These are phyloP conservation scores for Claviceps quebecensis DNA, from an alignment of 2,329 filamentous ascomycete genomes.

Conservation along the genomic window DNA sequence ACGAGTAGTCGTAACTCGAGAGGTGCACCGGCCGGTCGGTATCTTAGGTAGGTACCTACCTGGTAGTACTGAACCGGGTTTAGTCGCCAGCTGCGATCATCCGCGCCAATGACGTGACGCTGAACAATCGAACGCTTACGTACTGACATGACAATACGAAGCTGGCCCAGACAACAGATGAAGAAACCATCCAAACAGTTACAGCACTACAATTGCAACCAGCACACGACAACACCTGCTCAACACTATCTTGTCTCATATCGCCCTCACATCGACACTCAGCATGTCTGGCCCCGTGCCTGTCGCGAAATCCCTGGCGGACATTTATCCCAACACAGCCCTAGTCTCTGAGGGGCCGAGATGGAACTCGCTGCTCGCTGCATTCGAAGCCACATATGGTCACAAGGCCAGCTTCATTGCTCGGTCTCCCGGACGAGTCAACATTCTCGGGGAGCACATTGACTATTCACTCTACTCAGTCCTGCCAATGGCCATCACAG, in stretches of 20 bases:
- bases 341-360: slow-evolving; percentile 52
- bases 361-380: slow-evolving; percentile 60
- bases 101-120: too few species aligned
- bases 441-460: slow-evolving; percentile 98
- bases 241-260: neutral
- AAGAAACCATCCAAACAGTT: too few species aligned
- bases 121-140: too few species aligned
- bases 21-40: too few species aligned
- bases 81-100: too few species aligned
- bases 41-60: too few species aligned
- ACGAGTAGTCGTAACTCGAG: too few species aligned
- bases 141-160: too few species aligned
- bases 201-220: neutral
- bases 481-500: slow-evolving; percentile 86
- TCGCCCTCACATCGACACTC: neutral
- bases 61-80: too few species aligned
- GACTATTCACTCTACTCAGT: slow-evolving; percentile 97
- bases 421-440: slow-evolving; percentile 84
- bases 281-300: slow-evolving; percentile 50
- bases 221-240: neutral
- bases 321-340: slow-evolving; percentile 71
- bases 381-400: slow-evolving; percentile 59
- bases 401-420: slow-evolving; percentile 65
- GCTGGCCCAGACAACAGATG: too few species aligned
- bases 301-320: slow-evolving; percentile 56